A percentile compares a stretch with the other conserved stretches of the same genome.
Conservation (phyloP, 768 basidiomycete species). For the Psilocybe tampanensis region DNA sequence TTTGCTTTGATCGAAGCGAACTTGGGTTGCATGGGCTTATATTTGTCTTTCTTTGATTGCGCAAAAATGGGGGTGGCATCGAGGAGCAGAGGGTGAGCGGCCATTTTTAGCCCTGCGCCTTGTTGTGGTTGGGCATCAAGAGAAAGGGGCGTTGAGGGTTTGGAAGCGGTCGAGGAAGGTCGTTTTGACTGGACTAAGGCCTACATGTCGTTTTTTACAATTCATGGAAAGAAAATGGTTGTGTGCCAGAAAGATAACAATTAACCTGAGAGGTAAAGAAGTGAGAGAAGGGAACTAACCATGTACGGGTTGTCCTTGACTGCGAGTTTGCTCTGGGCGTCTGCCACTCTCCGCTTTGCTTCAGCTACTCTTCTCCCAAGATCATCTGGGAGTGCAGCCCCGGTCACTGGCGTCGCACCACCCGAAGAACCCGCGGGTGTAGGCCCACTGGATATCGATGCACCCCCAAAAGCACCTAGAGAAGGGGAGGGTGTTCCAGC, state of each 20-base stretch:
- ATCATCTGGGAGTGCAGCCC: slow-evolving; percentile 53
- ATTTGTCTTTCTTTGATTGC: slow-evolving; percentile 86
- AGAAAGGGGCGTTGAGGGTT: slow-evolving; percentile 41
- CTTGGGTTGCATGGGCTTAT: slow-evolving; percentile 99
- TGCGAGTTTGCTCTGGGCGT: slow-evolving; percentile 75
- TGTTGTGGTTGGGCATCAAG: slow-evolving; percentile 53
- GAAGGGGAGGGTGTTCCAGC: slow-evolving; percentile 36
- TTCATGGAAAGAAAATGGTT: background rate
- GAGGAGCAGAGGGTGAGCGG: slow-evolving; percentile 84
- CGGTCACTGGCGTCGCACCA: slow-evolving; percentile 26
- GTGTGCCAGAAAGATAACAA: background rate
- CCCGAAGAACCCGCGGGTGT: slow-evolving; percentile 42
- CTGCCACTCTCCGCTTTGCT: slow-evolving; percentile 82
- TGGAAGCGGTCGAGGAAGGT: background rate
- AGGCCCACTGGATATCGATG: slow-evolving; percentile 34
- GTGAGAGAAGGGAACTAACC: slow-evolving; percentile 42
- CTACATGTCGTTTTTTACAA: background rate
- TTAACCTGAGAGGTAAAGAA: background rate
- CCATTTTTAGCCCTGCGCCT: slow-evolving; percentile 87
- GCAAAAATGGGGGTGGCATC: slow-evolving; percentile 60
- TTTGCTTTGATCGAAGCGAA: slow-evolving; percentile 96
- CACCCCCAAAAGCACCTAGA: background rate
- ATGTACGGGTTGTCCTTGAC: slow-evolving; percentile 88
- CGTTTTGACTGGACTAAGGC: background rate
- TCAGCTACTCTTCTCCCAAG: slow-evolving; percentile 77